Conservation (phyloP, 129 eudicot genomes). For the Ambrosia artemisiifolia region DNA sequence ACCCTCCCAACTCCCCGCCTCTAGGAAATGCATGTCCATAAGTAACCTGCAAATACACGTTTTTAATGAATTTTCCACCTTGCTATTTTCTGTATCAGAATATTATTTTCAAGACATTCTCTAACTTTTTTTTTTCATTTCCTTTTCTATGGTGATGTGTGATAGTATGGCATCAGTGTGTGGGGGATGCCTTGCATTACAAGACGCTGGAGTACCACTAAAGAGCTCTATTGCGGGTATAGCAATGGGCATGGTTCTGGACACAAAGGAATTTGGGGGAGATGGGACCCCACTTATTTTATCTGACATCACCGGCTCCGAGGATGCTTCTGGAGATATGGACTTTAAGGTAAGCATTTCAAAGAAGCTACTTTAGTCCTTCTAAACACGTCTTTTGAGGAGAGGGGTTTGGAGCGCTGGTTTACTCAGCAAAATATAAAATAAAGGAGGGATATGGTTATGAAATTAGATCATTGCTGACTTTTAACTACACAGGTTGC, state of each 20-base stretch:
- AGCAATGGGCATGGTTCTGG: conserved; percentile 97
- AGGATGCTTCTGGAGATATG: conserved; percentile 99
- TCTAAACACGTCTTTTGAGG: not conserved
- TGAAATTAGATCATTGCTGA: not conserved
- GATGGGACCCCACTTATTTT: conserved; percentile 98
- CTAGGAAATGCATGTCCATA: conserved; percentile 5
- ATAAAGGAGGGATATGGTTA: conserved; percentile 8
- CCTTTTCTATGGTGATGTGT: conserved; percentile 14
- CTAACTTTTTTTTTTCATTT: not conserved
- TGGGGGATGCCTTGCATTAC: conserved; percentile 95
- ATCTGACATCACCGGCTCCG: conserved; percentile 96
- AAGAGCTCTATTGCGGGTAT: conserved; percentile 92
- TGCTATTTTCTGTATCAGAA: not conserved
- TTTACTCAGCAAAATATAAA: not conserved
- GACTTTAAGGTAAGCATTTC: conserved; percentile 70
- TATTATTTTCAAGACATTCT: conserved; percentile 3
- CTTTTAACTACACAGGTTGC: conserved; percentile 71
- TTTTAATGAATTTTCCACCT: too few relatives aligned
- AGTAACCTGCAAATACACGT: too few relatives aligned
- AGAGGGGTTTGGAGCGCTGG: not conserved
- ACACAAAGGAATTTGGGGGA: conserved; percentile 96
- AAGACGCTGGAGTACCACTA: conserved; percentile 96
- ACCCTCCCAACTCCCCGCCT: not conserved
- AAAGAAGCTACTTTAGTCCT: not conserved
- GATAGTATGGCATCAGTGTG: conserved; percentile 98